Evolutionary conservation across 179 eudicot species (phyloP).

Genomic region (Sideroxylon spinosum): DNA sequence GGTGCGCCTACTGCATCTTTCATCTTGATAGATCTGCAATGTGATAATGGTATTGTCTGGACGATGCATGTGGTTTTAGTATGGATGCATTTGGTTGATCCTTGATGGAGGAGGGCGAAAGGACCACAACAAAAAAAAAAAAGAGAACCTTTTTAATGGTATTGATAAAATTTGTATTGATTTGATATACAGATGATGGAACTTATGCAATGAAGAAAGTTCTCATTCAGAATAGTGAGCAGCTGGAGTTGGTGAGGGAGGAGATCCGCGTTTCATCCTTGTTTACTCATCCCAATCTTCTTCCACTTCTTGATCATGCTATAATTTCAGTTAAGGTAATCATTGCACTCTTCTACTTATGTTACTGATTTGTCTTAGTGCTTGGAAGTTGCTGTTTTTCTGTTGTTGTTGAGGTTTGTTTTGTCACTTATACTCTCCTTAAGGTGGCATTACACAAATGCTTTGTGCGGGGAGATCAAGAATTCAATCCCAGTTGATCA

Average conservation of each 20-base stretch:
- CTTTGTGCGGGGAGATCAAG: neutral
- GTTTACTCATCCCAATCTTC: conserved; percentile 87
- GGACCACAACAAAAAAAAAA: neutral
- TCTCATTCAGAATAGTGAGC: conserved; percentile 81
- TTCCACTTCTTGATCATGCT: conserved; percentile 97
- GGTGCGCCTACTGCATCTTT: neutral
- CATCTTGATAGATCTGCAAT: neutral
- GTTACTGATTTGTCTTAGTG: neutral
- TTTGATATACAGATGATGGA: conserved; percentile 71
- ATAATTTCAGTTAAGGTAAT: conserved; percentile 82
- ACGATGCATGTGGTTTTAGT: neutral
- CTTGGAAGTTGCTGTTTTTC: neutral
- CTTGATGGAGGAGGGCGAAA: neutral
- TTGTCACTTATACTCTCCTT: neutral
- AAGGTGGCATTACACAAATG: neutral
- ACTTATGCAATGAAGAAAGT: conserved; percentile 98
- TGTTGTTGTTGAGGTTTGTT: neutral
- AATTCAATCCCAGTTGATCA: neutral
- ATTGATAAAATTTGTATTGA: conserved; percentile 12
- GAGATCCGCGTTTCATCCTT: conserved; percentile 93
- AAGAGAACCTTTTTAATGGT: too few species aligned
- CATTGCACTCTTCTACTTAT: neutral
- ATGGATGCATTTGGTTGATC: neutral
- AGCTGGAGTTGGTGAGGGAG: conserved; percentile 86
- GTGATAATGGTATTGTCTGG: neutral